Percentiles rank a stretch among this genome's conserved stretches.
phyloP scores from a whole-genome alignment of 148 eudicot genomes.

The Rhododendron williamsianum region DNA sequence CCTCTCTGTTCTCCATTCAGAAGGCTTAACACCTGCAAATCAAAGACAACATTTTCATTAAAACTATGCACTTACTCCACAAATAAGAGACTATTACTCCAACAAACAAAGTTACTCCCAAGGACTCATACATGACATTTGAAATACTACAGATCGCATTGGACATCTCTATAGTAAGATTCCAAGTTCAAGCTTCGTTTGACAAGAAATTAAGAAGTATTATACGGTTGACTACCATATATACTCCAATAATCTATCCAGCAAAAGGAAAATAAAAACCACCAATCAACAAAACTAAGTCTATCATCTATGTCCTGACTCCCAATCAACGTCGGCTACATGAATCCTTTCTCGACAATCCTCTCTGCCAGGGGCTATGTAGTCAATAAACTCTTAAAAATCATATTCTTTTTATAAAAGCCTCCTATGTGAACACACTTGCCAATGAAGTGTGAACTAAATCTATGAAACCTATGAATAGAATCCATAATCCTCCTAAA shows the following conservation, averaged over 20 bases:
- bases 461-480: background rate
- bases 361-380: background rate
- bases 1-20: constrained; percentile 51
- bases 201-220: background rate
- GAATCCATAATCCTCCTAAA: background rate
- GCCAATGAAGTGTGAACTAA: background rate
- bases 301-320: background rate
- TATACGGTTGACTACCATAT: background rate
- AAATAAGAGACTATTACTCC: background rate
- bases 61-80: background rate
- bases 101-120: background rate
- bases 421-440: background rate
- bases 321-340: background rate
- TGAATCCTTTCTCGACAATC: background rate
- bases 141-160: background rate
- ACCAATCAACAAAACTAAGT: background rate
- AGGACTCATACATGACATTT: background rate
- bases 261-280: background rate
- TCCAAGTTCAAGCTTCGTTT: background rate
- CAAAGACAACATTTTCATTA: constrained; percentile 11
- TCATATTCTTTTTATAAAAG: background rate
- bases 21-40: constrained; percentile 67
- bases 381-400: background rate
- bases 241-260: background rate
- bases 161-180: background rate